phyloP scores from a whole-genome alignment of 129 eudicot genomes.

The Flaveria sonorensis region DNA sequence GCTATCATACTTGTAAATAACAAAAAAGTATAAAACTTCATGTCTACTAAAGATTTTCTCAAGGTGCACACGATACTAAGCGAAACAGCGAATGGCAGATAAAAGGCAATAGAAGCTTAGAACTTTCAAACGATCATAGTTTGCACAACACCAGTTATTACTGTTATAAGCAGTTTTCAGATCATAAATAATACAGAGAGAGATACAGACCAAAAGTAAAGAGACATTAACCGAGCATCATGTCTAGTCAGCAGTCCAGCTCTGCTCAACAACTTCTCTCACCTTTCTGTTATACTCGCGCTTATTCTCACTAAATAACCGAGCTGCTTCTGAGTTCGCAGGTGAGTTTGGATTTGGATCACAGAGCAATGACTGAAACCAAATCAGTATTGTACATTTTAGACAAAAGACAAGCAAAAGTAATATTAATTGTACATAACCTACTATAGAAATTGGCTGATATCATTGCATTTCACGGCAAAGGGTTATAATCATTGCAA shows the following conservation, averaged over 20 bases:
- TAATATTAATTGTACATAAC: background rate
- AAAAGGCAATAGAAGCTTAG: slow-evolving; percentile 21
- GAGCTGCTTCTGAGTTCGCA: slow-evolving; percentile 88
- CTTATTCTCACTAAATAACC: slow-evolving; percentile 79
- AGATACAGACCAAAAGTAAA: slow-evolving; percentile 33
- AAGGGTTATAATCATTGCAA: background rate
- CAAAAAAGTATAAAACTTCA: background rate
- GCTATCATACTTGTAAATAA: background rate
- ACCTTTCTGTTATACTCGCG: slow-evolving; percentile 84
- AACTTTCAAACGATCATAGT: slow-evolving; percentile 23
- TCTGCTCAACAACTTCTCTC: slow-evolving; percentile 83
- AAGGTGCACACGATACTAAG: slow-evolving; percentile 16
- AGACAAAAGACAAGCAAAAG: background rate
- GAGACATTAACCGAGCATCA: slow-evolving; percentile 24
- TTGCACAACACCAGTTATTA: slow-evolving; percentile 34
- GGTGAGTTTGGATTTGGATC: slow-evolving; percentile 93
- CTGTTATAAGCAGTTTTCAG: slow-evolving; percentile 20
- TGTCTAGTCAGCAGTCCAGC: slow-evolving; percentile 91
- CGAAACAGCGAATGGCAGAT: slow-evolving; percentile 17
- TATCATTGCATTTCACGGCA: background rate
- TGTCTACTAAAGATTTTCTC: background rate
- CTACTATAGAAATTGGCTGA: background rate
- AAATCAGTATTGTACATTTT: background rate
- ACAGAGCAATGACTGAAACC: slow-evolving; percentile 67
- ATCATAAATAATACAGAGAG: slow-evolving; percentile 27